phyloP scores from a whole-genome alignment of 257 asterid species.

The Primulina huaijiensis region DNA sequence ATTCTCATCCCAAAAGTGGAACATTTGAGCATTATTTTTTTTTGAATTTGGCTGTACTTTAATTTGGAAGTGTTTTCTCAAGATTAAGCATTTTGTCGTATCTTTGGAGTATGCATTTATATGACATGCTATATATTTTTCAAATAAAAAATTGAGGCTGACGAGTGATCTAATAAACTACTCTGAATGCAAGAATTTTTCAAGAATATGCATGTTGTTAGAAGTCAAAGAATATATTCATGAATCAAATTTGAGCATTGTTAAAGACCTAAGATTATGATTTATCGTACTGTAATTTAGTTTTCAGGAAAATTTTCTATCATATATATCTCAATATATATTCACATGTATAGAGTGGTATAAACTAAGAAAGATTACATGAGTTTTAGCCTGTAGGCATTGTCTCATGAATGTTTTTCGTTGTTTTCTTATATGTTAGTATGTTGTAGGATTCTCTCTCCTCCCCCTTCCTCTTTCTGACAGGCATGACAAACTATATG shows the following conservation, averaged over 20 bases:
- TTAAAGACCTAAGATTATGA: not conserved
- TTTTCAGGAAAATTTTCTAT: not conserved
- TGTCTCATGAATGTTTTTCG: not conserved
- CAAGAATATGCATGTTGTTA: not conserved
- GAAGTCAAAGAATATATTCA: no score
- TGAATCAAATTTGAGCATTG: not conserved
- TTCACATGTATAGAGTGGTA: not conserved
- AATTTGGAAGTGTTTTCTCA: not conserved
- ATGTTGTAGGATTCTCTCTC: not conserved
- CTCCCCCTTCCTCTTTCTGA: not conserved
- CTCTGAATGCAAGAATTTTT: not conserved
- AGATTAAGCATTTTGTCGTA: not conserved
- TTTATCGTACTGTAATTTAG: no score
- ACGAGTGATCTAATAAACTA: not conserved
- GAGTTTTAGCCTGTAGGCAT: not conserved
- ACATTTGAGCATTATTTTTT: not conserved
- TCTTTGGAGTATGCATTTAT: not conserved
- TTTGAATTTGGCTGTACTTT: not conserved
- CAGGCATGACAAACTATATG: slow-evolving; percentile 3
- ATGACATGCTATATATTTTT: not conserved
- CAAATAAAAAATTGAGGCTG: not conserved
- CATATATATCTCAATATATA: no score
- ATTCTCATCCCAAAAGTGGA: no score
- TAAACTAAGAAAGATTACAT: not conserved
- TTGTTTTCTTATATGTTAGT: not conserved